Percentiles rank a stretch among this genome's conserved stretches.
Evolutionary conservation across 2,329 filamentous ascomycete species (phyloP).

Genomic region (Ascochyta pisi): DNA sequence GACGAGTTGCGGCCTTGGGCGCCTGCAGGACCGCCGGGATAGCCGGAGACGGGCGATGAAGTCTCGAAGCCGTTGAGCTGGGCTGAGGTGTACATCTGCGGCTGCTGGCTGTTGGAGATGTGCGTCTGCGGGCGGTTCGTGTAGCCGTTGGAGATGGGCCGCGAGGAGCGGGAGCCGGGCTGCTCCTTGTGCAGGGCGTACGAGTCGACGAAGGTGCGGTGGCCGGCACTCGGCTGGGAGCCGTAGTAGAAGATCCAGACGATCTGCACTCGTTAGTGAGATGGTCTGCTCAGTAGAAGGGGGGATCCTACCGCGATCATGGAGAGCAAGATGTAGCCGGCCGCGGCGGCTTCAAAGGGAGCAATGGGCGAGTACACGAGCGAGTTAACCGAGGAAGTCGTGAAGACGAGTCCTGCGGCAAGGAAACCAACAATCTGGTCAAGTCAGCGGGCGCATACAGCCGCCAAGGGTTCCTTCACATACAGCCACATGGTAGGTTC

Average conservation of each 20-base stretch:
- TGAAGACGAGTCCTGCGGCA: constrained; percentile 80
- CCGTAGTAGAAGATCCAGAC: constrained; percentile 99
- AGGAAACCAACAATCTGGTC: constrained; percentile 82
- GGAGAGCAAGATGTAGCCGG: constrained; percentile 90
- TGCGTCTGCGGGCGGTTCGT: constrained; percentile 83
- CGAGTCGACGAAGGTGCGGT: constrained; percentile 91
- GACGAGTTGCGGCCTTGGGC: constrained; percentile 66
- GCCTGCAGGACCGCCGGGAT: constrained; percentile 64
- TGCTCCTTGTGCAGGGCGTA: constrained; percentile 91
- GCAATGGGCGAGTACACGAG: constrained; percentile 79
- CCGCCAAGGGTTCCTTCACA: constrained; percentile 29
- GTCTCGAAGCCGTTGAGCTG: constrained; percentile 97
- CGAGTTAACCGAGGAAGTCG: constrained; percentile 84
- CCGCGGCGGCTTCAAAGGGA: constrained; percentile 83
- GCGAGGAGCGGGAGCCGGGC: constrained; percentile 68
- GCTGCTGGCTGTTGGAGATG: constrained; percentile 72
- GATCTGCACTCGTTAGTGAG: constrained; percentile 64
- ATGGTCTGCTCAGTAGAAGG: not conserved
- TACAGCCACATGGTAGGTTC: constrained; percentile 89
- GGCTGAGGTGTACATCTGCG: constrained; percentile 97
- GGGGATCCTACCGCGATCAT: constrained; percentile 79
- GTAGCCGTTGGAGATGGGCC: constrained; percentile 75
- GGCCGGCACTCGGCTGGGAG: constrained; percentile 83
- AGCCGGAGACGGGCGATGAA: constrained; percentile 80
- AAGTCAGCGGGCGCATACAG: constrained; percentile 22